Evolutionary conservation across 1,284 basidiomycete species (phyloP), one percentile per base, ranked within the genome.

Genomic region (Leccinum insolens): DNA sequence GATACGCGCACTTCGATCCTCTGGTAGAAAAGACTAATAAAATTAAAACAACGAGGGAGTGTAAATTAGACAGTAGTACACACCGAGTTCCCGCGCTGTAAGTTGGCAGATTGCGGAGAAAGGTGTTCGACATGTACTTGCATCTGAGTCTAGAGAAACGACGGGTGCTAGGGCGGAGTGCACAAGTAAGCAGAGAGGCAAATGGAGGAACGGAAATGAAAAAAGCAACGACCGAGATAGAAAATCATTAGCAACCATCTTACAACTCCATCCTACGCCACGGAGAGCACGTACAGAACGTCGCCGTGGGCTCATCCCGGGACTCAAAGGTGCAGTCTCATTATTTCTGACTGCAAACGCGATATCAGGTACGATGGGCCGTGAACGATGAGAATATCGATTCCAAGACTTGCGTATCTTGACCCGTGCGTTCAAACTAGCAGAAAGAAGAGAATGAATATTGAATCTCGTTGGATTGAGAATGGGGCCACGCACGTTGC

Each of bases 341-440:
- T 44, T 34, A 1, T 58, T 4, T 28, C 57, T 25, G 39, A 41
- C 6, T 9, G n/a, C 28, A 22, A 64, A 63, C 7, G 9, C n/a
- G 3, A 7, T 15, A 0, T 52, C 61, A 7, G 65, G 52, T 15
- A 65, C 1, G 17, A 75, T 22, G 2, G 70, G 65, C 2, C 65
- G 63, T 28, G 20, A n/a, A 4, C 61, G 64, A 55, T 31, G 28
- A 31, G 57, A 1, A n/a, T 58, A 58, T 58, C 7, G 17, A 37
- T 20, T 49, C 9, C 63, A 17, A 15, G 37, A 63, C n/a, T 34
- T 65, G 44, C 41, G 61, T 14, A 67, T 66, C 31, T 41, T 67
- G 20, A 28, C 41, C n/a, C 74, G 75, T 3, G 72, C 55, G n/a
- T 74, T 74, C 34, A 74, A 67, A 44, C 75, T 77, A 15, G 15